Base-by-base conservation (phyloP, 2,329 filamentous ascomycete species). In the Alternaria longipes region DNA sequence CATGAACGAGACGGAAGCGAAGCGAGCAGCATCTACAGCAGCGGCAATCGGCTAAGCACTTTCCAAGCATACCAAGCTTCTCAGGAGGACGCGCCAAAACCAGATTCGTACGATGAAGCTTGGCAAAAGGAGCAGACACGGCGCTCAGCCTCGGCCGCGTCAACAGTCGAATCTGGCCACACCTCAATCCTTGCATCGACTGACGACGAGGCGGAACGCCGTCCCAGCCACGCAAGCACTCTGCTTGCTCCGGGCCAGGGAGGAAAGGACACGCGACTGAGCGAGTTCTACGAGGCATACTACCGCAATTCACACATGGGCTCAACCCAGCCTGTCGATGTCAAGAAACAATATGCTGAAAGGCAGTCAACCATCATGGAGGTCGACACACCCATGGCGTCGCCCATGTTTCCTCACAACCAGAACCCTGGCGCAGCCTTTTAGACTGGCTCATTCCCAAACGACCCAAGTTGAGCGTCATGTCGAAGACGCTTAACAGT, bases 221-320 rank as follows among this genome's bases (percentile, higher is more conserved):
- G 64, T 41, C 64, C 64, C 34, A 65, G 63, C 49, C 56, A 60
- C 30, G 41, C 67, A 26, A 65, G 63, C 61, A 58, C 63, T 20
- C 53, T 71, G 32, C 66, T 70, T 54, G 59, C 67, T 22, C 64
- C 72, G 20, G 45, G 55, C 12, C 54, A 65, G 8, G 57, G 54
- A 24, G 55, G 57, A 36, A 64, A 66, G n/a, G 71, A 74, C 40
- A 54, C 69, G 3, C 71, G 74, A 18, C 66, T 79, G 47, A 78
- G 76, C 65, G 78, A 80, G n/a, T 78, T 80, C 64, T 79, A 77
- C 69, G 77, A 79, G 22, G 73, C 76, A 0, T 80, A 80, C 64
- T 80, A 78, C 63, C 73, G 76, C 20, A 65, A 74, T 20, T 77
- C 75, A 24, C 67, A 71, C 30, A 50, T 69, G 7, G 61, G 54